phyloP scores from a whole-genome alignment of 371 early-diverging fungal species.

The Lichtheimia ramosa region DNA sequence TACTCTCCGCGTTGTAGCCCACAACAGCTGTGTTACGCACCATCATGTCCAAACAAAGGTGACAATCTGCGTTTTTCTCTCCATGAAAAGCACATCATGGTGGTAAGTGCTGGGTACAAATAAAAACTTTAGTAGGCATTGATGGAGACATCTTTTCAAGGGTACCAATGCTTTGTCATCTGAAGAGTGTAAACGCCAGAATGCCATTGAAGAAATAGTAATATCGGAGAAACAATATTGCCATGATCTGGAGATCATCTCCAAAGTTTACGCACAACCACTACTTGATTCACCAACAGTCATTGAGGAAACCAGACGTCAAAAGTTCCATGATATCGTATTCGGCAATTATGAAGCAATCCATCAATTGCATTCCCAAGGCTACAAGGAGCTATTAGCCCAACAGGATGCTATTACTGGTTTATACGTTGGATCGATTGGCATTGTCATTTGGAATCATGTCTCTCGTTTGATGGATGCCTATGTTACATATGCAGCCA shows the following conservation, averaged over 20 bases:
- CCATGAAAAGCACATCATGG: neutral
- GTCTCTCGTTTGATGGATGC: conserved; percentile 13
- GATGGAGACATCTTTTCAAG: neutral
- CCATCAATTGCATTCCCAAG: conserved; percentile 16
- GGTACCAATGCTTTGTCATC: neutral
- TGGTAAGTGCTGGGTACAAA: neutral
- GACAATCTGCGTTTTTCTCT: neutral
- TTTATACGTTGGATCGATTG: conserved; percentile 5
- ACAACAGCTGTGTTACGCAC: conserved; percentile 27
- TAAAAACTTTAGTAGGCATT: neutral
- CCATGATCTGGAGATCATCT: conserved; percentile 28
- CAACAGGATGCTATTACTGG: neutral
- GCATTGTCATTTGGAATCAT: conserved; percentile 10
- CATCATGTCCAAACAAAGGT: conserved; percentile 30
- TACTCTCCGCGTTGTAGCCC: conserved; percentile 29
- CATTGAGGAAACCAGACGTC: conserved; percentile 16
- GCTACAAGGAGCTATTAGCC: conserved; percentile 13
- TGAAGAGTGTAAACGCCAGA: conserved; percentile 35
- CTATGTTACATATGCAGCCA: conserved; percentile 17
- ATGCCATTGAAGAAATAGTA: conserved; percentile 36
- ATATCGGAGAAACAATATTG: conserved; percentile 30
- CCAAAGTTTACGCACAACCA: conserved; percentile 30
- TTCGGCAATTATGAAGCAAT: conserved; percentile 34
- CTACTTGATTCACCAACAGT: conserved; percentile 12
- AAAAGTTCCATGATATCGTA: conserved; percentile 28